Base-by-base conservation (phyloP, 495 filamentous ascomycete genomes). In the Penicillium verhagenii region DNA sequence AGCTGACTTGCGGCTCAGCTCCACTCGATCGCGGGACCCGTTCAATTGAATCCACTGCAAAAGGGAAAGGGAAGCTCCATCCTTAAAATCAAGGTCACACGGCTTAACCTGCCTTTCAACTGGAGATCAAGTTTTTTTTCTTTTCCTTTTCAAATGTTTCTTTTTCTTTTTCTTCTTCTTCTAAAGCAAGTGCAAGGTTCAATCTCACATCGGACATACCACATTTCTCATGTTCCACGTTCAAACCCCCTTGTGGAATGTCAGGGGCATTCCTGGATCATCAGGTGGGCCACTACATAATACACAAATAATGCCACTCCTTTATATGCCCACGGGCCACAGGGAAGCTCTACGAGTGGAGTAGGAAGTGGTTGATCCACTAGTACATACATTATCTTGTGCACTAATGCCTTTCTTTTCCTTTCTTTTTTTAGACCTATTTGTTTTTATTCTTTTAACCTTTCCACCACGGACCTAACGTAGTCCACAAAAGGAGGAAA, bases 1-100 rank as follows among this genome's bases (percentile, higher is more conserved):
- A 67, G 61, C 64, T 67, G 64, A 65, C 61, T 54, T 58, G 59
- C 52, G 59, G 59, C 59, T 61, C 54, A n/a, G 54, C 50, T 62
- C 54, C 59, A 62, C 59, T 46, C 40, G 52, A 59, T 57, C 50
- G 55, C 54, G 52, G 59, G 54, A 51, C 59, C 59, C 16, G 53
- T 61, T 61, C 54, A 18, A 20, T 38, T 14, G 38, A n/a, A 20
- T 42, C 38, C 38, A 42, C 38, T 42, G n/a, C n/a, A n/a, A n/a
- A n/a, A n/a, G n/a, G n/a, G n/a, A n/a, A n/a, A n/a, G n/a, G n/a
- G n/a, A n/a, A n/a, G n/a, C n/a, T n/a, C n/a, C n/a, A n/a, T n/a
- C n/a, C n/a, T n/a, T n/a, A n/a, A n/a, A n/a, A n/a, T n/a, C n/a
- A n/a, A n/a, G n/a, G n/a, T n/a, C n/a, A n/a, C n/a, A n/a, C n/a